phyloP scores from a whole-genome alignment of 164 flowering plant species.

The Tinospora cordifolia region DNA sequence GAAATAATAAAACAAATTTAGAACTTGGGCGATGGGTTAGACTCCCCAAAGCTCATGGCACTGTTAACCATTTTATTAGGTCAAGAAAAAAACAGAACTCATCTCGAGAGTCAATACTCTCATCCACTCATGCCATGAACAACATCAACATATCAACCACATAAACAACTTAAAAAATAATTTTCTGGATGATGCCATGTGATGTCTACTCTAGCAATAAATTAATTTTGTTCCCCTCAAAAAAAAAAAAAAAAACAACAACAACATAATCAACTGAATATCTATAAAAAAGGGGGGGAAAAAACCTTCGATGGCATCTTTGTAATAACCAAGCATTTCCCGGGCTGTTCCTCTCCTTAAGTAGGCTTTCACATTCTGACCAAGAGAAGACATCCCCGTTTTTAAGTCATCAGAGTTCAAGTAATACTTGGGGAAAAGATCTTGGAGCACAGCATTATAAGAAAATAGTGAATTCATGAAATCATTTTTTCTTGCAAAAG shows the following conservation, averaged over 20 bases:
- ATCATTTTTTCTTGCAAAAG: too few relatives aligned
- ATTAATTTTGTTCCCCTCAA: too few relatives aligned
- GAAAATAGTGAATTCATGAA: background rate
- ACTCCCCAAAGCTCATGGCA: background rate
- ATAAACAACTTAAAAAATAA: too few relatives aligned
- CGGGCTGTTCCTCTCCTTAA: conserved; percentile 91
- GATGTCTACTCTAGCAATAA: too few relatives aligned
- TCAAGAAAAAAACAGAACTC: background rate
- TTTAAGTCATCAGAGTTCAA: background rate
- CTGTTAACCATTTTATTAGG: background rate
- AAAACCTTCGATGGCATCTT: conserved; percentile 87
- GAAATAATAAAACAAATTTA: background rate
- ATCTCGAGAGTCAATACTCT: background rate
- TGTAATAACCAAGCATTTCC: conserved; percentile 88
- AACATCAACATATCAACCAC: background rate
- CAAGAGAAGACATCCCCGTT: background rate
- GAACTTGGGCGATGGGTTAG: background rate
- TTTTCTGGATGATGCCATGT: too few relatives aligned
- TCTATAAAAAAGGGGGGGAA: background rate
- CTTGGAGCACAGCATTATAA: background rate
- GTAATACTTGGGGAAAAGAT: background rate
- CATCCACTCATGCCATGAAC: too few relatives aligned
- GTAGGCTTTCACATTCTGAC: conserved; percentile 87
- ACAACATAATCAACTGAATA: background rate
- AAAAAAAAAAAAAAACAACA: background rate